Conservation (phyloP, 768 basidiomycete species). For the Russula compacta region DNA sequence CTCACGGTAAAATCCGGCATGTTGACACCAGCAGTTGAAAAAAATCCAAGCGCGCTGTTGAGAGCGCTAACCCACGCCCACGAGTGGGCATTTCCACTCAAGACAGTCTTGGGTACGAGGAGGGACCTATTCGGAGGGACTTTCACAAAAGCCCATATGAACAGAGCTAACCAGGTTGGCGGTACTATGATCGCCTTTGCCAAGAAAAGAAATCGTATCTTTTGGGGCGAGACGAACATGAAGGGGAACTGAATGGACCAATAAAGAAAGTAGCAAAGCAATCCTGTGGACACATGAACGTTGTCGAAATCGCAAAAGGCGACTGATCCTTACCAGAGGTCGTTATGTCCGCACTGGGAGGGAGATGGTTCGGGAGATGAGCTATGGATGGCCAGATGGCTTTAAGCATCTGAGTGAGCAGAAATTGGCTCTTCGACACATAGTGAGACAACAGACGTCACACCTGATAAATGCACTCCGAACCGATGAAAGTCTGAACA, state of each 20-base stretch:
- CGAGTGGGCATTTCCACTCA: conserved; percentile 45
- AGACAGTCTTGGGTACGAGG: conserved; percentile 39
- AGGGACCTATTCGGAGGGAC: conserved; percentile 56
- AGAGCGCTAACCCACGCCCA: conserved; percentile 76
- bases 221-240: conserved; percentile 68
- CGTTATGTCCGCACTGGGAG: conserved; percentile 51
- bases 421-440: neutral
- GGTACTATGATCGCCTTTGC: conserved; percentile 46
- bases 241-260: conserved; percentile 73
- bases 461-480: conserved; percentile 66
- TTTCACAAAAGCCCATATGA: conserved; percentile 41
- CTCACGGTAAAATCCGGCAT: conserved; percentile 75
- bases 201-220: conserved; percentile 67
- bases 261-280: conserved; percentile 68
- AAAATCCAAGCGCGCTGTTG: conserved; percentile 70
- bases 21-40: conserved; percentile 64
- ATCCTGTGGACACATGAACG: conserved; percentile 30
- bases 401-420: conserved; percentile 46
- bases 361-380: conserved; percentile 53
- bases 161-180: conserved; percentile 29
- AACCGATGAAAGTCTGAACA: conserved; percentile 48
- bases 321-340: conserved; percentile 37
- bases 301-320: neutral
- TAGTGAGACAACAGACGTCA: neutral
- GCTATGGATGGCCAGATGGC: conserved; percentile 74